Percentiles rank a stretch among this genome's conserved stretches.
These are phyloP conservation scores for Brassica rapa DNA, from an alignment of 345 rosid genomes.

Conservation along the genomic window DNA sequence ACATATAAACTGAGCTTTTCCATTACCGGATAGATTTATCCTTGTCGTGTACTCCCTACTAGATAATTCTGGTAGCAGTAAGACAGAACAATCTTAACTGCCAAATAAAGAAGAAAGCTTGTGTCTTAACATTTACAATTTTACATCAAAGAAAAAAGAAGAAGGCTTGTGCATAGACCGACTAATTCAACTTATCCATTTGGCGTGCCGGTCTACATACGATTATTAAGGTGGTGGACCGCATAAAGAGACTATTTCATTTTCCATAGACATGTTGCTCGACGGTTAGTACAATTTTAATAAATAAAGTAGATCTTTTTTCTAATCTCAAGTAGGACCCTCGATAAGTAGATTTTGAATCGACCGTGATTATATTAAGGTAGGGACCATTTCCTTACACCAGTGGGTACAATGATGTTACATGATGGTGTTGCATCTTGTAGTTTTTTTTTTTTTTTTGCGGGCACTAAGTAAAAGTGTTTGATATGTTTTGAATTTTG, in stretches of 20 bases:
- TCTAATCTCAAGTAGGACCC: background rate
- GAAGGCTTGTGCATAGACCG: background rate
- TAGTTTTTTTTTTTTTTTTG: background rate
- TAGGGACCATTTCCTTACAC: background rate
- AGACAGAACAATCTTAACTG: too few relatives aligned
- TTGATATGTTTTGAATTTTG: background rate
- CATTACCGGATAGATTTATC: too few relatives aligned
- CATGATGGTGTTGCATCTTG: background rate
- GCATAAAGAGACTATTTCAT: background rate
- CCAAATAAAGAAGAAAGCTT: background rate
- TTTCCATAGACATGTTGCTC: background rate
- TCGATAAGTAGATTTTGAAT: background rate
- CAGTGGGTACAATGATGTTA: background rate
- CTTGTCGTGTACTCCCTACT: too few relatives aligned
- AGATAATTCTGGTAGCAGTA: too few relatives aligned
- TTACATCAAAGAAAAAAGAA: too few relatives aligned
- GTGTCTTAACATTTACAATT: background rate
- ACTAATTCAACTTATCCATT: background rate
- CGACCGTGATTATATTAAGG: slow-evolving; percentile 1
- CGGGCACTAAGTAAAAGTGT: background rate
- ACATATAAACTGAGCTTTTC: too few relatives aligned
- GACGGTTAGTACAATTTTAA: background rate
- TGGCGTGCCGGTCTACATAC: background rate
- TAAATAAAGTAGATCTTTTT: background rate
- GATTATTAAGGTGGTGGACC: background rate